These are phyloP conservation scores for Amanita phalloides DNA, from an alignment of 768 basidiomycete genomes.

Conservation along the genomic window DNA sequence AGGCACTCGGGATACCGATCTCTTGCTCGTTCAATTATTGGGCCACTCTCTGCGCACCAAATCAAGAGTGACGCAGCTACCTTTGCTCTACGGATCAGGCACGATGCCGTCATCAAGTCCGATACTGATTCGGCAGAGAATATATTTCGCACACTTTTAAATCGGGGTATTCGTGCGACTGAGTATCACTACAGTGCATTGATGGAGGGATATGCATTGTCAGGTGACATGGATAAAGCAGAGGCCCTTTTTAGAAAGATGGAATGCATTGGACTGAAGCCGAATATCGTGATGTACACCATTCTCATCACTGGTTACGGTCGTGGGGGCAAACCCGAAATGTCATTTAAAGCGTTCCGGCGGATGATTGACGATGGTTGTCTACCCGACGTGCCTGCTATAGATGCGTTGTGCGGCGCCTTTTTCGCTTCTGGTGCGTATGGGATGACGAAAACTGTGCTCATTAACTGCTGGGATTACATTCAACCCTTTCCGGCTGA, in stretches of 20 bases:
- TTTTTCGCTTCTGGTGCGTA: constrained; percentile 50
- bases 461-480: constrained; percentile 55
- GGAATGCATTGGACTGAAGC: constrained; percentile 34
- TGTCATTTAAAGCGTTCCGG: constrained; percentile 45
- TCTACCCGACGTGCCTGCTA: constrained; percentile 56
- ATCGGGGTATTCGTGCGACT: constrained; percentile 62
- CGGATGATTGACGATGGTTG: constrained; percentile 53
- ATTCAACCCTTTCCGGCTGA: constrained; percentile 50
- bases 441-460: constrained; percentile 36
- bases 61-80: constrained; percentile 47
- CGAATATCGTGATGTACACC: constrained; percentile 65
- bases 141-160: constrained; percentile 48
- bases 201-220: constrained; percentile 59
- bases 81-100: constrained; percentile 50
- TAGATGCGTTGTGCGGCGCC: constrained; percentile 63
- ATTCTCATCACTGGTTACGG: constrained; percentile 67
- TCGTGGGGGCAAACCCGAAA: constrained; percentile 41
- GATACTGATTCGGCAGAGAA: constrained; percentile 41
- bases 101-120: constrained; percentile 42
- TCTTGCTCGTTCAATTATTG: constrained; percentile 29
- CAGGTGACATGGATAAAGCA: constrained; percentile 52
- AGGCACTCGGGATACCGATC: constrained; percentile 17
- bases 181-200: constrained; percentile 64
- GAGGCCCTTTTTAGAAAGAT: constrained; percentile 44
- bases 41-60: constrained; percentile 34